Conservation (phyloP, 345 rosid species). For the Camelina hispida region DNA sequence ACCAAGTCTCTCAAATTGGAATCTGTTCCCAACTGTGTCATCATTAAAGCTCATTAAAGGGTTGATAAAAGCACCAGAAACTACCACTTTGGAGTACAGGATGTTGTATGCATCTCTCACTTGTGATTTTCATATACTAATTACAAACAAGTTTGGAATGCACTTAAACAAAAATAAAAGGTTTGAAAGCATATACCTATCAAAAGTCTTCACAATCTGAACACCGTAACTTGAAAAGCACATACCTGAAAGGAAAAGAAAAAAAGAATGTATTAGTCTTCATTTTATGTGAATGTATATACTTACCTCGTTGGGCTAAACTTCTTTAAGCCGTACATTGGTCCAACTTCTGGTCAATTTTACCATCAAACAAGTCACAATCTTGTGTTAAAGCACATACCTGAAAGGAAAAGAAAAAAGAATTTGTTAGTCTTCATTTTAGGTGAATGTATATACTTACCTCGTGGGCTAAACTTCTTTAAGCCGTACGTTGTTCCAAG, state of each 20-base stretch:
- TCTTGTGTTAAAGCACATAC: no score
- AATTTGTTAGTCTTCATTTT: slow-evolving; percentile 5
- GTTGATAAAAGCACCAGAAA: no score
- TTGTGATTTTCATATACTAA: background rate
- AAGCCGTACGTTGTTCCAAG: no score
- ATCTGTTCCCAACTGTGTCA: no score
- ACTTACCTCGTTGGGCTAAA: background rate
- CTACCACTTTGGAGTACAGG: no score
- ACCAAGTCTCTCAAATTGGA: no score
- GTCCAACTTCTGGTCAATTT: no score
- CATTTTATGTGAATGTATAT: background rate
- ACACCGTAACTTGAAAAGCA: no score
- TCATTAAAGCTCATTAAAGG: no score
- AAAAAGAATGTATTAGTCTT: background rate
- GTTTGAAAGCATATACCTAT: background rate
- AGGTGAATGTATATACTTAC: background rate
- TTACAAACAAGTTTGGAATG: background rate
- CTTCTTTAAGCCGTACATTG: no score
- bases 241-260: background rate
- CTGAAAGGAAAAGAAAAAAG: background rate
- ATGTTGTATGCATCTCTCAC: no score
- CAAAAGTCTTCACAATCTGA: background rate
- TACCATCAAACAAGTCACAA: no score
- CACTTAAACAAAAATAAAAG: background rate
- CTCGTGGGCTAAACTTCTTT: background rate